Conservation (phyloP, 2,329 filamentous ascomycete genomes). For the Dactylellina cionopaga region DNA sequence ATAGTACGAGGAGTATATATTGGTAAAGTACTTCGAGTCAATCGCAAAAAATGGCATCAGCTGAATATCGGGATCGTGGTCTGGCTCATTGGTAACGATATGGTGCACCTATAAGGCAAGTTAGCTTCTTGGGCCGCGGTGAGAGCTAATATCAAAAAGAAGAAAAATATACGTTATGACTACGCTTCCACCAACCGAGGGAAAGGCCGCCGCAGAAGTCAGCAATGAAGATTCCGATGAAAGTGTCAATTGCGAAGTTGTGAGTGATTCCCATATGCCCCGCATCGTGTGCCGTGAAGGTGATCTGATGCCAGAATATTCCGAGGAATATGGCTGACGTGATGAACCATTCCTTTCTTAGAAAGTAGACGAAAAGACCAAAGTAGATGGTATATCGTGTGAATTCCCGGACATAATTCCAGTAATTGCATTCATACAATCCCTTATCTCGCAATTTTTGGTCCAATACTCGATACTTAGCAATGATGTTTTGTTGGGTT, state of each 20-base stretch:
- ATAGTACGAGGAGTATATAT: conserved; percentile 82
- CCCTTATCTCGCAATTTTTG: conserved; percentile 76
- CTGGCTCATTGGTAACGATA: conserved; percentile 92
- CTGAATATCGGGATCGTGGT: conserved; percentile 95
- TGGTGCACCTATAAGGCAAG: conserved; percentile 73
- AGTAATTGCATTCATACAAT: conserved; percentile 85
- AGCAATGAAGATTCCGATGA: conserved; percentile 88
- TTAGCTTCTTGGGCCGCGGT: background rate
- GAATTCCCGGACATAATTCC: conserved; percentile 78
- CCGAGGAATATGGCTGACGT: conserved; percentile 80
- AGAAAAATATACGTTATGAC: conserved; percentile 74
- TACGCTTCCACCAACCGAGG: conserved; percentile 96
- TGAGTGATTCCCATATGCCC: conserved; percentile 98
- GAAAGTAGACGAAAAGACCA: conserved; percentile 69
- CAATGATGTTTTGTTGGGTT: conserved; percentile 79
- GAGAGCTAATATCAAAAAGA: no score
- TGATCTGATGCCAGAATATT: conserved; percentile 90
- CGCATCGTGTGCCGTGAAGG: conserved; percentile 93
- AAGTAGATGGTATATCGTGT: conserved; percentile 77
- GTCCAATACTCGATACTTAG: conserved; percentile 83
- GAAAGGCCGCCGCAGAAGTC: conserved; percentile 90
- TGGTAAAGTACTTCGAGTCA: conserved; percentile 80
- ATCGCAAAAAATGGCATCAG: conserved; percentile 90
- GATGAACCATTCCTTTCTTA: conserved; percentile 73
- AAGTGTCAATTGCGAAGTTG: conserved; percentile 80